Percentiles rank a stretch among this genome's conserved stretches.
Evolutionary conservation across 2,329 filamentous ascomycete genomes (phyloP).

Genomic region (Pyricularia pennisetigena): DNA sequence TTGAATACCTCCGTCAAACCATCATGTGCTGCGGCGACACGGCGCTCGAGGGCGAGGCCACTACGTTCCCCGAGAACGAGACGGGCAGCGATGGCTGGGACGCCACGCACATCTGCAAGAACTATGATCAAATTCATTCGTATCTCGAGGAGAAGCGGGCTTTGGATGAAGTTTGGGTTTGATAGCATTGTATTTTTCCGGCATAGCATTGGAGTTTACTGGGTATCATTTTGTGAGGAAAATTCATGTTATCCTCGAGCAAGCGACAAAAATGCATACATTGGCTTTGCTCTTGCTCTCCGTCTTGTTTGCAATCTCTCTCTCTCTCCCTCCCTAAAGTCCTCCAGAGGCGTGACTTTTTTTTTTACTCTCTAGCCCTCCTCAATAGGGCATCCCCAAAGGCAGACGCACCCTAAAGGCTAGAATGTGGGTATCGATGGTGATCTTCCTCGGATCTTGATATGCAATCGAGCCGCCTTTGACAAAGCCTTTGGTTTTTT

Average conservation of each 20-base stretch:
- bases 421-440: not conserved
- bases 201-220: not conserved
- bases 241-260: not conserved
- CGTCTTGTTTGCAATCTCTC: not conserved
- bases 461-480: not conserved
- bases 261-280: not conserved
- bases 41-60: constrained; percentile 23
- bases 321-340: not conserved
- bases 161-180: constrained; percentile 27
- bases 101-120: constrained; percentile 11
- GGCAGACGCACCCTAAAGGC: not conserved
- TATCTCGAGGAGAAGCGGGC: constrained; percentile 22
- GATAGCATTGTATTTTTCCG: not conserved
- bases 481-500: not conserved
- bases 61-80: constrained; percentile 18
- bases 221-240: not conserved
- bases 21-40: constrained; percentile 13
- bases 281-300: not conserved
- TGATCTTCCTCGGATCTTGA: not conserved
- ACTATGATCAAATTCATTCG: constrained; percentile 8
- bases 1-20: constrained; percentile 13
- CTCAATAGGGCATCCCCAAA: not conserved
- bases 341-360: too few species aligned
- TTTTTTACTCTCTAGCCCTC: too few species aligned
- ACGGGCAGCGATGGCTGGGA: constrained; percentile 29